Percentiles rank a stretch among this genome's conserved stretches.
phyloP scores from a whole-genome alignment of 331 rosid species.

The Pyrus hybrid region DNA sequence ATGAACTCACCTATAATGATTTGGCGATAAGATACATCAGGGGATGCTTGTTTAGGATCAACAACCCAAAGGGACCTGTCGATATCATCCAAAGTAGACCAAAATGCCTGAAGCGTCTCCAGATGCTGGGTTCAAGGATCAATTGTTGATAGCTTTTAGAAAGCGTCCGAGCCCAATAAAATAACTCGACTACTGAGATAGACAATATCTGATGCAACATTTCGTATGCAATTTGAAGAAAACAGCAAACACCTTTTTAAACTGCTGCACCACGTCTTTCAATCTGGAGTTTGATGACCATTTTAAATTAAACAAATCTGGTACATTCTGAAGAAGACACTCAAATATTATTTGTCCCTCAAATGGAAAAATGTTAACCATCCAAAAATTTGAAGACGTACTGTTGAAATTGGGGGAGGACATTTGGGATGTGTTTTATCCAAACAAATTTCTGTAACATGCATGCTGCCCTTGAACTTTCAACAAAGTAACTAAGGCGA shows the following conservation, averaged over 20 bases:
- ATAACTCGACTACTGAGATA: background rate
- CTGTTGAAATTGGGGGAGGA: constrained; percentile 32
- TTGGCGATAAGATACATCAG: constrained; percentile 3
- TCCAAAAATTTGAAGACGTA: background rate
- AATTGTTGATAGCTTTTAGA: background rate
- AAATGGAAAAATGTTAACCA: background rate
- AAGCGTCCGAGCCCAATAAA: background rate
- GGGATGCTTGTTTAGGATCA: constrained; percentile 15
- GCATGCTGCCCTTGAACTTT: constrained; percentile 26
- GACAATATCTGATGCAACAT: background rate
- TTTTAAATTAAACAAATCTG: constrained; percentile 17
- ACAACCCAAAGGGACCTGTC: constrained; percentile 19
- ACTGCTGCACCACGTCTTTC: constrained; percentile 32
- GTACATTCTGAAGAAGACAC: constrained; percentile 18
- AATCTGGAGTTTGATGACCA: constrained; percentile 32
- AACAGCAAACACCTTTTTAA: constrained; percentile 14
- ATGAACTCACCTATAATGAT: constrained; percentile 15
- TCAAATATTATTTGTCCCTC: background rate
- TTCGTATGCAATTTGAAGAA: background rate
- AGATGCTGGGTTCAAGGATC: constrained; percentile 21
- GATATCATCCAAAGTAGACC: constrained; percentile 33
- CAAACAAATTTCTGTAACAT: constrained; percentile 21
- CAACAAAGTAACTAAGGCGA: too few relatives aligned
- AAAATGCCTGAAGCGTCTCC: constrained; percentile 27
- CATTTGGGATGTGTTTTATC: constrained; percentile 25